Conservation (phyloP, 202 grass and related monocot species). For the Schoenoplectus triqueter region DNA sequence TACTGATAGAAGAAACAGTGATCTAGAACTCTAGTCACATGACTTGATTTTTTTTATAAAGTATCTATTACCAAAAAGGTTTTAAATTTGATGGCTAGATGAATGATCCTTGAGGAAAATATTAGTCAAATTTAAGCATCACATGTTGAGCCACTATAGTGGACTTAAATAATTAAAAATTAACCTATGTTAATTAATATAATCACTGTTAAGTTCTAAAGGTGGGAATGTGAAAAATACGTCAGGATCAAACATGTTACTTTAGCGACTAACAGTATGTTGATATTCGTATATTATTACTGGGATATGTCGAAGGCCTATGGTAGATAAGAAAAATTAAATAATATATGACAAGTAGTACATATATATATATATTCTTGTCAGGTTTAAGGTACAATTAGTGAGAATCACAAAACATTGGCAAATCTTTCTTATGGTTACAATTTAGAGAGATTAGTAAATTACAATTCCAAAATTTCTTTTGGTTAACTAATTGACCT, state of each 20-base stretch:
- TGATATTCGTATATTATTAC: too few relatives aligned
- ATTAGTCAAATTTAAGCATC: conserved; percentile 44
- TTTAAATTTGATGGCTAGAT: neutral
- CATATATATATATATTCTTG: conserved; percentile 3
- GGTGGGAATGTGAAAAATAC: neutral
- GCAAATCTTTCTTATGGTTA: too few relatives aligned
- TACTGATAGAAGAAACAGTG: conserved; percentile 33
- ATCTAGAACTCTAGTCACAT: conserved; percentile 24
- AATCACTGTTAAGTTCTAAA: neutral
- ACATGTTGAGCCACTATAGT: conserved; percentile 28
- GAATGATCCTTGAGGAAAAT: conserved; percentile 32
- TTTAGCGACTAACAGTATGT: neutral
- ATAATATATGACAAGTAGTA: neutral
- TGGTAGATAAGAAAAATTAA: conserved; percentile 12
- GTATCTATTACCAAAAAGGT: conserved; percentile 34
- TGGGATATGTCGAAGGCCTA: neutral
- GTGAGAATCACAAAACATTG: neutral
- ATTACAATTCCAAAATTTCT: too few relatives aligned
- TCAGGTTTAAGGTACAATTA: conserved; percentile 18
- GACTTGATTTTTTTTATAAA: neutral
- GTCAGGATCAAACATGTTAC: neutral
- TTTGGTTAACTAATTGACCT: neutral
- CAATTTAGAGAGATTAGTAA: too few relatives aligned
- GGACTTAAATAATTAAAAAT: conserved; percentile 12
- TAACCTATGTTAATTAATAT: conserved; percentile 15